A percentile compares a stretch with the other conserved stretches of the same genome.
Evolutionary conservation across 345 rosid species (phyloP).

Genomic region (Lumnitzera racemosa): DNA sequence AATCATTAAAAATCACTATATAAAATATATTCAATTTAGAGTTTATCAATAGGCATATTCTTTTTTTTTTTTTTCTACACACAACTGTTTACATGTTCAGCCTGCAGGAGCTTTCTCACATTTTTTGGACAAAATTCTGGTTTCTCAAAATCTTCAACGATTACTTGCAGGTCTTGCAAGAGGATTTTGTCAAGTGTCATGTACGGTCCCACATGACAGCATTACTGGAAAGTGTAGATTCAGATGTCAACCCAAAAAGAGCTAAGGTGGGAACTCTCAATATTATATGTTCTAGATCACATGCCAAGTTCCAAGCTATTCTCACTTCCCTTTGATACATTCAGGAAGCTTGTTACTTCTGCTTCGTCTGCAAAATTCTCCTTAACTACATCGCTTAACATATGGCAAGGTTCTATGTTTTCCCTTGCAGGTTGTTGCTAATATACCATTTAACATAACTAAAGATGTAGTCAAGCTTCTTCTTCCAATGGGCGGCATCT

Average conservation of each 20-base stretch:
- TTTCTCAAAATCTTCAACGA: not conserved
- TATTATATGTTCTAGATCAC: too few relatives aligned
- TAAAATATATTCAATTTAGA: too few relatives aligned
- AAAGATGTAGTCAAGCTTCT: slow-evolving; percentile 74
- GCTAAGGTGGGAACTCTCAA: slow-evolving; percentile 40
- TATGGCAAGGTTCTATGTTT: not conserved
- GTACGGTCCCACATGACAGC: slow-evolving; percentile 56
- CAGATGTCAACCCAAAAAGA: slow-evolving; percentile 18
- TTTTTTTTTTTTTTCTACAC: too few relatives aligned
- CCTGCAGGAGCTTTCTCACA: not conserved
- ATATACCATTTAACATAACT: slow-evolving; percentile 83
- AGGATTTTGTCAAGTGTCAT: slow-evolving; percentile 74
- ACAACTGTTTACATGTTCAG: not conserved
- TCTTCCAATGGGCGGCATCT: slow-evolving; percentile 91
- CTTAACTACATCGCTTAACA: not conserved
- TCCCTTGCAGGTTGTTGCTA: slow-evolving; percentile 66
- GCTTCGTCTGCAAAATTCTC: not conserved
- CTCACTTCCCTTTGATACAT: not conserved
- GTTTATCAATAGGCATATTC: too few relatives aligned
- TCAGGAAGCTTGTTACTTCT: too few relatives aligned
- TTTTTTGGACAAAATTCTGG: too few relatives aligned
- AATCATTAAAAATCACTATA: too few relatives aligned
- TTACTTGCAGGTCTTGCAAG: slow-evolving; percentile 57
- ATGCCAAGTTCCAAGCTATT: not conserved
- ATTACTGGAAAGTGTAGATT: slow-evolving; percentile 28